Conservation (phyloP, 2,329 filamentous ascomycete genomes). For the Verticillium nubilum region DNA sequence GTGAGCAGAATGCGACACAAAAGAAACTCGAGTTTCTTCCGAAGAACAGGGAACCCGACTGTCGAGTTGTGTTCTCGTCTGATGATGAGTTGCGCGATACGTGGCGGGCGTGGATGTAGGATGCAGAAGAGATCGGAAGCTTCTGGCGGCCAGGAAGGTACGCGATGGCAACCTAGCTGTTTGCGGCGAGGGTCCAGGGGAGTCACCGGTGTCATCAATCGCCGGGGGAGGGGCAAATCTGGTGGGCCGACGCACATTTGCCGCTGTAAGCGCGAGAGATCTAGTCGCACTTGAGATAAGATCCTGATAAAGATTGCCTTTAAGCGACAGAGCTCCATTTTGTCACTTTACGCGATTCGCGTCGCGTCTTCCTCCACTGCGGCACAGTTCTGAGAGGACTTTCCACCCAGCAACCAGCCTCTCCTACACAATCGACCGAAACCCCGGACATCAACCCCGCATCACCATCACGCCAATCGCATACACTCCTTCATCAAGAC, state of each 20-base stretch:
- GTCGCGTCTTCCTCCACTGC: not conserved
- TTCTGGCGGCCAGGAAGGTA: not conserved
- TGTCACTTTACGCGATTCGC: slow-evolving; percentile 4
- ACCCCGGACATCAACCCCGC: not conserved
- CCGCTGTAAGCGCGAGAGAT: not conserved
- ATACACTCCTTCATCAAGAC: not conserved
- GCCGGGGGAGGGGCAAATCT: not conserved
- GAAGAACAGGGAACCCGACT: slow-evolving; percentile 14
- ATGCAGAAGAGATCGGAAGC: not conserved
- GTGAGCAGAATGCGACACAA: not conserved
- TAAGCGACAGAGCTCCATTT: not conserved
- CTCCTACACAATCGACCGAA: not conserved
- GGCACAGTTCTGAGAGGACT: not conserved
- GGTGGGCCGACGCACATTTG: not conserved
- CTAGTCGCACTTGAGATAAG: not conserved
- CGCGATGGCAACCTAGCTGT: too few species aligned
- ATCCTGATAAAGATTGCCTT: not conserved
- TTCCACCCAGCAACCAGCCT: not conserved
- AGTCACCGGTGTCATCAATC: not conserved
- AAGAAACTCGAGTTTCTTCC: slow-evolving; percentile 3
- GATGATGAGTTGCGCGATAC: not conserved
- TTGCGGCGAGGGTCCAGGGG: not conserved
- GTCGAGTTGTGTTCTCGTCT: slow-evolving; percentile 13
- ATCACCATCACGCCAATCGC: not conserved
- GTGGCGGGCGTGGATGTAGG: not conserved